Percentiles rank a stretch among this genome's conserved stretches.
These are phyloP conservation scores for Cornus kousa DNA, from an alignment of 148 eudicot genomes.

Conservation along the genomic window DNA sequence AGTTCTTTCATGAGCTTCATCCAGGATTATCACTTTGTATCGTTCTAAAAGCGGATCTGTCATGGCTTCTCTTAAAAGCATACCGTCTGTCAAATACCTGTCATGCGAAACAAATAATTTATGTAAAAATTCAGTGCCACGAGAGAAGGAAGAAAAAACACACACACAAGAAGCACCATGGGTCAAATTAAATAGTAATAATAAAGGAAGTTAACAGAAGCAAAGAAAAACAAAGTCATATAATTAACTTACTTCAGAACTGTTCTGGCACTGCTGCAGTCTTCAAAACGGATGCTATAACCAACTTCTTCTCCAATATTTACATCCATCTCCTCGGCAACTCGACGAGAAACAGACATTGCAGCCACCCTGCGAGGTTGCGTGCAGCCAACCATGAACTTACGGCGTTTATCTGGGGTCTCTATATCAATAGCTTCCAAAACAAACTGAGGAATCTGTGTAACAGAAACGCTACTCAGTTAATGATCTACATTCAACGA, in stretches of 20 bases:
- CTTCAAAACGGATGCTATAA: constrained; percentile 90
- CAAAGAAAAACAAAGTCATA: not conserved
- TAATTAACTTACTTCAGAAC: constrained; percentile 57
- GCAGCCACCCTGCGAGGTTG: constrained; percentile 99
- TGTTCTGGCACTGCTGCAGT: constrained; percentile 74
- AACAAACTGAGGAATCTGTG: constrained; percentile 94
- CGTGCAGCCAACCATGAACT: constrained; percentile 86
- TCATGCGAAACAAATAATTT: not conserved
- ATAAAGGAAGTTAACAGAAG: not conserved
- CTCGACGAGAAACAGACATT: constrained; percentile 96
- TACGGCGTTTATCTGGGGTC: constrained; percentile 53
- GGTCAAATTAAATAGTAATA: not conserved
- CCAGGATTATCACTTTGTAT: constrained; percentile 81
- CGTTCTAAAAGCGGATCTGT: constrained; percentile 85
- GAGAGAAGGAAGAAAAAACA: not conserved
- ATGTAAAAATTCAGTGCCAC: not conserved
- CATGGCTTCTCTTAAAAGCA: constrained; percentile 96
- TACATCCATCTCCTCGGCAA: constrained; percentile 98
- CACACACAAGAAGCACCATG: not conserved
- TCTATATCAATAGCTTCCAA: constrained; percentile 82
- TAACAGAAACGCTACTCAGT: not conserved
- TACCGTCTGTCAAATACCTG: constrained; percentile 93
- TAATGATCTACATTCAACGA: not conserved
- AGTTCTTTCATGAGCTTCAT: constrained; percentile 95
- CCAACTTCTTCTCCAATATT: constrained; percentile 96